phyloP scores from a whole-genome alignment of 2,329 filamentous ascomycete species.

The Ascosphaera apis region DNA sequence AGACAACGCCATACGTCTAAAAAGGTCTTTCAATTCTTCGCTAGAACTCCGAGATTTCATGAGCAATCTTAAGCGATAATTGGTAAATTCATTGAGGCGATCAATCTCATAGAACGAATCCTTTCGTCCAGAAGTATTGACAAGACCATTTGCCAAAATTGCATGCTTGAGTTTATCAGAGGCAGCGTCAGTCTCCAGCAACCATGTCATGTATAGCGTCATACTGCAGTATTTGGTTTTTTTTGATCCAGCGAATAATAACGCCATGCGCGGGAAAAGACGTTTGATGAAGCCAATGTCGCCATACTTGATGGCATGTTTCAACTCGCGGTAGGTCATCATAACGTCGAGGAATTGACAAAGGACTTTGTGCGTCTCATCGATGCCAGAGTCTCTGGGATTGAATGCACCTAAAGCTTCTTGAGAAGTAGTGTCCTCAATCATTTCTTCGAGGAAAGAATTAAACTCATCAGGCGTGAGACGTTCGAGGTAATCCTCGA shows the following conservation, averaged over 20 bases:
- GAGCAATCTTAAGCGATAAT: background rate
- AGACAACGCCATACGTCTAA: background rate
- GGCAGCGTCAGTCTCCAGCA: background rate
- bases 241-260: background rate
- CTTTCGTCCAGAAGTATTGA: background rate
- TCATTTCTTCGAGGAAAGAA: background rate
- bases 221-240: background rate
- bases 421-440: background rate
- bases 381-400: background rate
- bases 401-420: background rate
- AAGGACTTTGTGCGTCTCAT: background rate
- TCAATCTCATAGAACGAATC: background rate
- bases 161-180: background rate
- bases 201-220: slow-evolving; percentile 1
- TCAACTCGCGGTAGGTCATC: background rate
- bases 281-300: background rate
- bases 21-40: background rate
- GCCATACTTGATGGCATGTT: slow-evolving; percentile 1
- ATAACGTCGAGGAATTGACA: slow-evolving; percentile 1
- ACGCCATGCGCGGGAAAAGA: background rate
- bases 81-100: background rate
- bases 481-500: background rate
- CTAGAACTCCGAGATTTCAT: background rate
- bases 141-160: background rate
- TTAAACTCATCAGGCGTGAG: background rate